phyloP scores from a whole-genome alignment of 2,329 filamentous ascomycete genomes.

The Cylindrodendrum hubeiense region DNA sequence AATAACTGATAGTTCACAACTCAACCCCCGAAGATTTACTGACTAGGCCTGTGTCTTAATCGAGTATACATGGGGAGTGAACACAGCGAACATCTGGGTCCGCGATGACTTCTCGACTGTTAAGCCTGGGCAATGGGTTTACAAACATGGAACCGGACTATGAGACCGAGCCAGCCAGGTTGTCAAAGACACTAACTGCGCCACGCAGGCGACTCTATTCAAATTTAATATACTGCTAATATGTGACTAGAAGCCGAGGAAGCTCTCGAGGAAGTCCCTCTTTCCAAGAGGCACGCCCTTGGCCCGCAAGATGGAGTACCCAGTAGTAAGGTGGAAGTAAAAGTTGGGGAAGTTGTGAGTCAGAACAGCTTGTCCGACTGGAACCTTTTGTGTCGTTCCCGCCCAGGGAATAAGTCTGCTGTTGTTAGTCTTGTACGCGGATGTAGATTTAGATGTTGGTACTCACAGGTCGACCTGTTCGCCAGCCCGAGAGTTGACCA shows the following conservation, averaged over 20 bases:
- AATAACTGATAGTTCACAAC: too few species aligned
- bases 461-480: conserved; percentile 27
- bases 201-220: too few species aligned
- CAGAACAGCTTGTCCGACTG: conserved; percentile 27
- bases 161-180: too few species aligned
- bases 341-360: conserved; percentile 32
- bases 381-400: conserved; percentile 25
- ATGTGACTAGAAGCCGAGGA: conserved; percentile 10
- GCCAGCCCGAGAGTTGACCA: conserved; percentile 30
- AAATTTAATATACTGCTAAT: too few species aligned
- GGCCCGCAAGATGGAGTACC: conserved; percentile 32
- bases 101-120: too few species aligned
- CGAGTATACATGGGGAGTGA: too few species aligned
- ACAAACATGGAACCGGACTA: too few species aligned
- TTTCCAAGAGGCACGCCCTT: conserved; percentile 37
- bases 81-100: too few species aligned
- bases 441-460: background rate
- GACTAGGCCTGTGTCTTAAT: too few species aligned
- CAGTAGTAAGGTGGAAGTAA: conserved; percentile 36
- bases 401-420: conserved; percentile 14
- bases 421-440: background rate
- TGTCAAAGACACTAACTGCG: too few species aligned
- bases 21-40: too few species aligned
- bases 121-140: too few species aligned
- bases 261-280: conserved; percentile 28